phyloP scores from a whole-genome alignment of 1,284 basidiomycete species.

The Ustilago crameri region DNA sequence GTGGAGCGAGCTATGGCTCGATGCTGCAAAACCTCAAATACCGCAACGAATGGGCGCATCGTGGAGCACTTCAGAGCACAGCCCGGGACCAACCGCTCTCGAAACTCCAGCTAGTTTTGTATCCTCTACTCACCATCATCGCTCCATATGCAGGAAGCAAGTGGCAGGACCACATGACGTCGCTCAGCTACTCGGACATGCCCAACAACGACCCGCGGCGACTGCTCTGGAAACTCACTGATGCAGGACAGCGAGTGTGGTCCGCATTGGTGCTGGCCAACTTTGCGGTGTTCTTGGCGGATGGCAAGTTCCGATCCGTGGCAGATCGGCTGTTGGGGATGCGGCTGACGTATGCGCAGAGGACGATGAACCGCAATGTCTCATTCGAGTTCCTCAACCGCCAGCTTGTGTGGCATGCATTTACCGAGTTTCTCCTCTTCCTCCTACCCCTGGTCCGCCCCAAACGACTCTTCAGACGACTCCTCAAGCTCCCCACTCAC shows the following conservation, averaged over 20 bases:
- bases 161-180: constrained; percentile 79
- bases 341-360: constrained; percentile 79
- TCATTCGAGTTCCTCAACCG: constrained; percentile 99
- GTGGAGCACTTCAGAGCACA: constrained; percentile 51
- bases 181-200: constrained; percentile 84
- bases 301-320: constrained; percentile 88
- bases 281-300: constrained; percentile 85
- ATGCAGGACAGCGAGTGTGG: constrained; percentile 75
- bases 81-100: constrained; percentile 54
- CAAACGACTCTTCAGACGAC: constrained; percentile 73
- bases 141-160: constrained; percentile 82
- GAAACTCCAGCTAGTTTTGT: constrained; percentile 69
- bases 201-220: constrained; percentile 71
- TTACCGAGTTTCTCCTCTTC: constrained; percentile 97
- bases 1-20: constrained; percentile 87
- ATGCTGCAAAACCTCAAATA: constrained; percentile 83
- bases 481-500: constrained; percentile 70
- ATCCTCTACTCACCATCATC: constrained; percentile 80
- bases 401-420: constrained; percentile 98
- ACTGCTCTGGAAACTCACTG: constrained; percentile 77
- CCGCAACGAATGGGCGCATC: constrained; percentile 67
- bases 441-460: constrained; percentile 84
- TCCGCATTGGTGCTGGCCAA: constrained; percentile 77
- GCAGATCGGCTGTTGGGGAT: constrained; percentile 84
- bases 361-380: constrained; percentile 81